phyloP scores from a whole-genome alignment of 176 grass and related monocot species.

The Avena eriantha region DNA sequence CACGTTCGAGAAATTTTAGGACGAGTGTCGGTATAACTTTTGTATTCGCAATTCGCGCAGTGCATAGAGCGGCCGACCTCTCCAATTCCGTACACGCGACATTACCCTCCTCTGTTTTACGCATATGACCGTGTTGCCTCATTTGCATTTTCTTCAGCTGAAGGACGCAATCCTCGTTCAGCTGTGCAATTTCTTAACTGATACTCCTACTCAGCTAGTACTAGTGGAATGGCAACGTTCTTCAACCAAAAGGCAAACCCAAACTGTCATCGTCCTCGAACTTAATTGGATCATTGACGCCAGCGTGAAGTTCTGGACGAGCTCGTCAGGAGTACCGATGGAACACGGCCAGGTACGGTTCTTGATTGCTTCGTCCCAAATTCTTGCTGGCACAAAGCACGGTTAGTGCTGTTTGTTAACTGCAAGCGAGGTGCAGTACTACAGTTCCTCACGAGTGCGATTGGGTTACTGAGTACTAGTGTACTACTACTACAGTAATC shows the following conservation, averaged over 20 bases:
- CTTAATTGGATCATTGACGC: neutral
- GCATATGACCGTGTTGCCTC: neutral
- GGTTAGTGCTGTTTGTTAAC: constrained; percentile 30
- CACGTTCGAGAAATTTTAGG: no score
- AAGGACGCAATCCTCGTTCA: constrained; percentile 18
- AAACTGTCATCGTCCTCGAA: neutral
- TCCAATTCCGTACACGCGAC: neutral
- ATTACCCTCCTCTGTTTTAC: neutral
- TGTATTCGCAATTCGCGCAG: no score
- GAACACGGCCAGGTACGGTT: neutral
- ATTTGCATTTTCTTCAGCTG: neutral
- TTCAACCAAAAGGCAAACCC: constrained; percentile 28
- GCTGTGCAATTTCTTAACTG: neutral
- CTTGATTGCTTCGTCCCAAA: constrained; percentile 13
- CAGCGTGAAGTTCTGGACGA: neutral
- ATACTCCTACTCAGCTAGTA: neutral
- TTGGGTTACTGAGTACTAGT: neutral
- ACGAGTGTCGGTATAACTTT: no score
- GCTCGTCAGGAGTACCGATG: neutral
- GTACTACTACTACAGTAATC: no score
- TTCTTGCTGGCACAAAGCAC: neutral
- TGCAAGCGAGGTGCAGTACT: neutral
- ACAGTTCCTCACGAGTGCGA: neutral
- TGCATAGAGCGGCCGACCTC: neutral
- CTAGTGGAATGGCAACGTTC: neutral